phyloP scores from a whole-genome alignment of 108 stramenopile genomes.

The Fragilariopsis cylindrus region DNA sequence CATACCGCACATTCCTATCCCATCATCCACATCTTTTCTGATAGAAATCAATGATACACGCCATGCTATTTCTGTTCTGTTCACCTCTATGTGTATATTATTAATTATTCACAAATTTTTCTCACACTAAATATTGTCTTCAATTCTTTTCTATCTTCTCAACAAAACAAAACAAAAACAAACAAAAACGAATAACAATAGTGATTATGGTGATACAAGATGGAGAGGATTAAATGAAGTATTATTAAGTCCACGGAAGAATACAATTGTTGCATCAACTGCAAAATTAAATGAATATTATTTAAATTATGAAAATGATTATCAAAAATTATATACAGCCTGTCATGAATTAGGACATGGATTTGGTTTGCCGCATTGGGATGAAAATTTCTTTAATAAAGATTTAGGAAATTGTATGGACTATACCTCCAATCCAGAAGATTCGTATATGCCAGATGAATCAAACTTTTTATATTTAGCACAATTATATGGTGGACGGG shows the following conservation, averaged over 20 bases:
- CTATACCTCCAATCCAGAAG: slow-evolving; percentile 55
- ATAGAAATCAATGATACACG: no score
- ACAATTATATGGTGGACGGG: slow-evolving; percentile 64
- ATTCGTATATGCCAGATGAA: slow-evolving; percentile 62
- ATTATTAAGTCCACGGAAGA: slow-evolving; percentile 40
- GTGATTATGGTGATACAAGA: slow-evolving; percentile 73
- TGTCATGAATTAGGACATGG: slow-evolving; percentile 73
- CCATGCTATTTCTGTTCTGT: no score
- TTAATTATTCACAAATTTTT: no score
- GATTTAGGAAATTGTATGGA: slow-evolving; percentile 88
- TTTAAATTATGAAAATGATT: slow-evolving; percentile 45
- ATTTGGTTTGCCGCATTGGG: slow-evolving; percentile 79
- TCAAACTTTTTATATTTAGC: slow-evolving; percentile 63
- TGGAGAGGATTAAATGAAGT: slow-evolving; percentile 84
- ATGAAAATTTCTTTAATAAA: slow-evolving; percentile 78
- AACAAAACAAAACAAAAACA: slow-evolving; percentile 51
- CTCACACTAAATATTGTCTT: background rate
- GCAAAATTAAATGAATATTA: slow-evolving; percentile 86
- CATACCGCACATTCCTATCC: no score
- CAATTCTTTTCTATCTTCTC: background rate
- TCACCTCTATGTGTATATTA: no score
- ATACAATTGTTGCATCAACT: slow-evolving; percentile 56
- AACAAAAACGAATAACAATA: slow-evolving; percentile 55
- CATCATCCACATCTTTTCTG: no score
- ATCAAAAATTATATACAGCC: slow-evolving; percentile 69